Evolutionary conservation across 2,329 filamentous ascomycete genomes (phyloP).

Genomic region (Beauveria bassiana): DNA sequence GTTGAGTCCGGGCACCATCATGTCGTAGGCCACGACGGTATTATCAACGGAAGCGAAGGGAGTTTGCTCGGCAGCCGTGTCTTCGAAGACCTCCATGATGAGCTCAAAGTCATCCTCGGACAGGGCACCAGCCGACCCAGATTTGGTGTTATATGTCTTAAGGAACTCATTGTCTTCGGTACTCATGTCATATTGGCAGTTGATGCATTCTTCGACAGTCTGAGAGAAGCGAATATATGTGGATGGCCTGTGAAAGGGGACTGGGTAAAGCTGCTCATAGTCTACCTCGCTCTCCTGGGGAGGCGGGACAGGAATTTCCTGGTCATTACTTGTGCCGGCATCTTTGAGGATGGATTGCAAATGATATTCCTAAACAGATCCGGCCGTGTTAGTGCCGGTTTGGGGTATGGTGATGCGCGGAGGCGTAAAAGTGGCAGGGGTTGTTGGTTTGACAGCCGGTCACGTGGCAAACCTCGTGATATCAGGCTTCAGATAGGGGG

Average conservation of each 20-base stretch:
- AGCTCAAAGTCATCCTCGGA: slow-evolving; percentile 89
- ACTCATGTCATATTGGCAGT: slow-evolving; percentile 89
- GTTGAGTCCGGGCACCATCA: slow-evolving; percentile 62
- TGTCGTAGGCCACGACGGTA: slow-evolving; percentile 68
- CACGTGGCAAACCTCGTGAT: slow-evolving; percentile 46
- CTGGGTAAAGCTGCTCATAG: slow-evolving; percentile 84
- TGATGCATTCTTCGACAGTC: slow-evolving; percentile 91
- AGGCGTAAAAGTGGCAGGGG: slow-evolving; percentile 14
- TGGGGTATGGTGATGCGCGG: slow-evolving; percentile 1
- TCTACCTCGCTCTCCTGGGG: slow-evolving; percentile 59
- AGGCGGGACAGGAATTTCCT: slow-evolving; percentile 59
- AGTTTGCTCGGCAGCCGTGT: slow-evolving; percentile 72
- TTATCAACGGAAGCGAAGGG: slow-evolving; percentile 88
- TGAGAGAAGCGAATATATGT: slow-evolving; percentile 98
- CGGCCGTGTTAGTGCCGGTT: slow-evolving; percentile 8
- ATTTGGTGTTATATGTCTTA: slow-evolving; percentile 74
- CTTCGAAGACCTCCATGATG: slow-evolving; percentile 92
- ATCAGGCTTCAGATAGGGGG: slow-evolving; percentile 23
- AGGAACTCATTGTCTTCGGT: slow-evolving; percentile 83
- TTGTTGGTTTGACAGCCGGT: slow-evolving; percentile 19
- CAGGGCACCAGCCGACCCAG: slow-evolving; percentile 54
- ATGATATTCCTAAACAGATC: slow-evolving; percentile 72
- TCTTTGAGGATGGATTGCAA: slow-evolving; percentile 69
- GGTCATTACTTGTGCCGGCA: slow-evolving; percentile 46
- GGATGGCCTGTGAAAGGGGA: slow-evolving; percentile 70